Percentiles rank a stretch among this genome's conserved stretches.
Conservation (phyloP, 805 yeast species). For the Ogataea allantospora region DNA sequence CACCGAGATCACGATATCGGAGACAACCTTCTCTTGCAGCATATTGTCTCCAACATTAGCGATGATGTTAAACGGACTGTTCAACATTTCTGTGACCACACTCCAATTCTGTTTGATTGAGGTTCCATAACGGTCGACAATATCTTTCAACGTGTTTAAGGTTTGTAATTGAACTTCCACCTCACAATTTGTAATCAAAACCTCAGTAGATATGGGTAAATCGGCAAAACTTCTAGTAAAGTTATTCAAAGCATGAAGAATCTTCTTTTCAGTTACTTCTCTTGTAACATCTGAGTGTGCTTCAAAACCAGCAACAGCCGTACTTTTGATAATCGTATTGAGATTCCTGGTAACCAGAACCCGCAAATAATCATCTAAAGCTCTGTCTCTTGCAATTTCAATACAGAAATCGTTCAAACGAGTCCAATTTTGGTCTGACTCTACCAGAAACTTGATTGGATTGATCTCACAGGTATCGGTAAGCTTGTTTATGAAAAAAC, state of each 20-base stretch:
- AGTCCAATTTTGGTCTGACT: conserved; percentile 46
- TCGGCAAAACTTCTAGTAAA: conserved; percentile 43
- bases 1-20: conserved; percentile 50
- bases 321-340: conserved; percentile 45
- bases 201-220: conserved; percentile 39
- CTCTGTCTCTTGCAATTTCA: conserved; percentile 43
- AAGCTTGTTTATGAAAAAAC: conserved; percentile 53
- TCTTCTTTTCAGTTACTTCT: conserved; percentile 41
- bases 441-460: conserved; percentile 47
- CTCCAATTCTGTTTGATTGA: conserved; percentile 64
- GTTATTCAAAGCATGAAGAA: conserved; percentile 47
- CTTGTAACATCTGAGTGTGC: conserved; percentile 13
- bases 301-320: conserved; percentile 42
- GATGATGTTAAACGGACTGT: conserved; percentile 54
- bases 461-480: conserved; percentile 53
- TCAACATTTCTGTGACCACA: conserved; percentile 58
- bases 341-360: conserved; percentile 49
- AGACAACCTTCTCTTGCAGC: conserved; percentile 35
- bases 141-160: conserved; percentile 61
- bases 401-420: conserved; percentile 46
- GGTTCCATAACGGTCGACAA: conserved; percentile 78
- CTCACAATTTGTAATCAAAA: conserved; percentile 53
- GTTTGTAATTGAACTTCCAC: conserved; percentile 63
- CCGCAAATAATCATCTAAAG: conserved; percentile 43
- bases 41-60: conserved; percentile 21